A percentile compares a stretch with the other conserved stretches of the same genome.
Evolutionary conservation across 305 asterid genomes (phyloP).

Genomic region (Fraxinus greggii): DNA sequence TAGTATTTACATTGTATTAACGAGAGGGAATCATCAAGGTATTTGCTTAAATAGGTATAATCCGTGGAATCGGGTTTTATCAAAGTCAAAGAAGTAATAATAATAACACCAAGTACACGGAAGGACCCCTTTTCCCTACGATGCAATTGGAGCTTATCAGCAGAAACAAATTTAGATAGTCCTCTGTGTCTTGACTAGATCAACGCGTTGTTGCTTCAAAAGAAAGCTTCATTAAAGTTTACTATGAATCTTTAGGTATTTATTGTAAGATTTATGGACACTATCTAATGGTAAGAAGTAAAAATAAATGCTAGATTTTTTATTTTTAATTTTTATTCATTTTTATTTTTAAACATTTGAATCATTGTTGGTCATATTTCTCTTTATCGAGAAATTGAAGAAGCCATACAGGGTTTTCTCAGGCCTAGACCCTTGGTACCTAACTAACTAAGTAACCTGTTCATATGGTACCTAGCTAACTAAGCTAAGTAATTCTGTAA

Average conservation of each 20-base stretch:
- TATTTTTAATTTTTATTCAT: too few relatives aligned
- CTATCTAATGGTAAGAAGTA: neutral
- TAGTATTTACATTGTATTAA: conserved; percentile 27
- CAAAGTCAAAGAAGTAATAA: neutral
- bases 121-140: neutral
- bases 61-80: neutral
- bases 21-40: neutral
- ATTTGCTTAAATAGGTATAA: neutral
- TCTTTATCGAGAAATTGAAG: neutral
- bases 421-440: neutral
- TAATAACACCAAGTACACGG: neutral
- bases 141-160: too few relatives aligned
- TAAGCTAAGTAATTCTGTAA: neutral
- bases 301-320: neutral
- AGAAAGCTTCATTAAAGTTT: neutral
- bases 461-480: neutral
- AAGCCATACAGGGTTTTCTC: neutral
- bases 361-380: neutral
- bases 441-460: too few relatives aligned
- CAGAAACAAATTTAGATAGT: neutral
- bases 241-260: neutral
- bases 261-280: too few relatives aligned
- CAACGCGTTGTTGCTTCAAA: neutral
- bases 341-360: neutral
- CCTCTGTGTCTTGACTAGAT: neutral